A percentile compares a stretch with the other conserved stretches of the same genome.
Conservation (phyloP, 139 green algal species). For the Ettlia oleoabundans region DNA sequence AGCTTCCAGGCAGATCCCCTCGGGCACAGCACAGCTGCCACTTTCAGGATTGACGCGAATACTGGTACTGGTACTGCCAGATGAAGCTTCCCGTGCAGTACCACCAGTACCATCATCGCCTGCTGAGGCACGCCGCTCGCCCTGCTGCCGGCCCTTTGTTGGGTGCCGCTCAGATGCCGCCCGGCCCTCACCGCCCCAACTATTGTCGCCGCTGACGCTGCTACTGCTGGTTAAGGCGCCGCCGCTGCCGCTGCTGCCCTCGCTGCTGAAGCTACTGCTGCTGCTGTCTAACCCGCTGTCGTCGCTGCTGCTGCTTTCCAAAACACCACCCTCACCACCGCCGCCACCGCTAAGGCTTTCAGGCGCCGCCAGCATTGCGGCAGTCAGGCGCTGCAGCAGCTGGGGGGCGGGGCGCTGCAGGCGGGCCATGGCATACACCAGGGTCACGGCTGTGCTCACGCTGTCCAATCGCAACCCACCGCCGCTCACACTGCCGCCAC, state of each 20-base stretch:
- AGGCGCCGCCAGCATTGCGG: background rate
- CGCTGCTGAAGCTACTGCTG: background rate
- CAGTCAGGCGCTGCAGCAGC: background rate
- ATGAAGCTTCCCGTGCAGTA: no score
- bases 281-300: background rate
- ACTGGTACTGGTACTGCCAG: no score
- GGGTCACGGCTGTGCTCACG: background rate
- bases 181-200: no score
- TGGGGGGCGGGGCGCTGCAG: background rate
- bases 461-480: background rate
- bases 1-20: background rate
- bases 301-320: background rate
- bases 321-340: no score
- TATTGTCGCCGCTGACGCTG: no score
- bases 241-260: background rate
- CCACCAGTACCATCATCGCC: no score
- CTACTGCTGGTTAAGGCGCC: background rate
- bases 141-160: no score
- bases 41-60: no score
- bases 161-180: no score
- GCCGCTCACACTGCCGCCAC: background rate
- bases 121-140: no score
- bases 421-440: conserved; percentile 14
- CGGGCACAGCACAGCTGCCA: no score
- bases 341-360: background rate